These are phyloP conservation scores for Mallotus repandus DNA, from an alignment of 441 rosid genomes.

Conservation along the genomic window DNA sequence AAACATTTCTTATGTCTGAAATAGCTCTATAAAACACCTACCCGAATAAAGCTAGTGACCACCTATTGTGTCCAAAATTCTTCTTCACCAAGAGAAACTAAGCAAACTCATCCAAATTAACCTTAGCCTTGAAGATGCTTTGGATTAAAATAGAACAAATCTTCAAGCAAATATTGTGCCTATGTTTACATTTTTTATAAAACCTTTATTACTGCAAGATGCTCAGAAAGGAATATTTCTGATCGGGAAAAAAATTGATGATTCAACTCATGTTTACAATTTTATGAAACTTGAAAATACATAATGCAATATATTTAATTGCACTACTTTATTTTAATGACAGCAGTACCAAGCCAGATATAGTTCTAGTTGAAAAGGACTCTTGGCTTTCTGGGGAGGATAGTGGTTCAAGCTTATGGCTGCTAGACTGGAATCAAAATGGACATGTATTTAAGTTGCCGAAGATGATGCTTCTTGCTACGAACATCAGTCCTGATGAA, in stretches of 20 bases:
- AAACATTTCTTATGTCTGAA: not conserved
- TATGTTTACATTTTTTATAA: too few species aligned
- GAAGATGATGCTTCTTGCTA: constrained; percentile 71
- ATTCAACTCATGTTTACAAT: not conserved
- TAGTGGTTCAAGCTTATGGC: constrained; percentile 30
- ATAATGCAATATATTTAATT: constrained; percentile 2
- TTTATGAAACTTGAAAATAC: not conserved
- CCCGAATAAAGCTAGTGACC: not conserved
- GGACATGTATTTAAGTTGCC: constrained; percentile 52
- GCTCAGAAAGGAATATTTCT: not conserved
- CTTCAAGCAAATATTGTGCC: too few species aligned
- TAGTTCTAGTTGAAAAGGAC: constrained; percentile 89
- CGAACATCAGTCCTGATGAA: constrained; percentile 61
- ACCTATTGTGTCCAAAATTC: too few species aligned
- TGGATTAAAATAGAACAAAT: not conserved
- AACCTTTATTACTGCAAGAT: too few species aligned
- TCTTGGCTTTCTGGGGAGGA: constrained; percentile 67
- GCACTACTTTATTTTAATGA: constrained; percentile 13
- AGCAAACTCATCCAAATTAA: not conserved
- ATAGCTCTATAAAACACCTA: not conserved
- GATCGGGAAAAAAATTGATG: not conserved
- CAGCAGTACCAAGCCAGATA: constrained; percentile 55
- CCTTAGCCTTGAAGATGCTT: not conserved
- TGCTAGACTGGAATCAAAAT: constrained; percentile 46
- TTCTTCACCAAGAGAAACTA: not conserved